Evolutionary conservation across 345 rosid genomes (phyloP).

Genomic region (Ricinus communis): DNA sequence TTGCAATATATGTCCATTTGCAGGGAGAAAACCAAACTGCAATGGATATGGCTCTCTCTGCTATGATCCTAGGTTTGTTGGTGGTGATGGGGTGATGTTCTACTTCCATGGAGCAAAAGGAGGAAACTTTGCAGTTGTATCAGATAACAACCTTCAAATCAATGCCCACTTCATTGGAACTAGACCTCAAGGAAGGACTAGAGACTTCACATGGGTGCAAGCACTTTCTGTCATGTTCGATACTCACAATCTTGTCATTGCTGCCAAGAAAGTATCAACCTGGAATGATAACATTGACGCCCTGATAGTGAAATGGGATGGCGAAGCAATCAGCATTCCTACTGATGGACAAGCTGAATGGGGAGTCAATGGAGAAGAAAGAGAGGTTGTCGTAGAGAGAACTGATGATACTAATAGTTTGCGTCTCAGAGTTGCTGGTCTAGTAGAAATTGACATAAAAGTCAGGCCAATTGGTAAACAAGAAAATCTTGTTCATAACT

Average conservation of each 20-base stretch:
- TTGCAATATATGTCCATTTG: background rate
- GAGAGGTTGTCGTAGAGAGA: slow-evolving; percentile 27
- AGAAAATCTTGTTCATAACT: slow-evolving; percentile 66
- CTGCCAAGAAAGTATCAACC: slow-evolving; percentile 45
- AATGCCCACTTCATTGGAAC: slow-evolving; percentile 71
- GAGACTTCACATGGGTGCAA: slow-evolving; percentile 80
- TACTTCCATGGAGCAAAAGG: slow-evolving; percentile 69
- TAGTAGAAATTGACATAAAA: slow-evolving; percentile 54
- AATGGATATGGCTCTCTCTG: slow-evolving; percentile 62
- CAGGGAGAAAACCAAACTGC: slow-evolving; percentile 35
- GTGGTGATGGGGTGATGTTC: slow-evolving; percentile 84
- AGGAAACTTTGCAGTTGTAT: slow-evolving; percentile 68
- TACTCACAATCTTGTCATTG: slow-evolving; percentile 49
- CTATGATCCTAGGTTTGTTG: slow-evolving; percentile 75
- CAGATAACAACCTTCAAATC: slow-evolving; percentile 61
- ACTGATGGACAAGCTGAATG: slow-evolving; percentile 48
- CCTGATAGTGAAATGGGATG: slow-evolving; percentile 46
- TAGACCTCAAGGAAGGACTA: slow-evolving; percentile 50
- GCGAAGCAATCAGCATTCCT: slow-evolving; percentile 36
- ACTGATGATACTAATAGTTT: slow-evolving; percentile 1
- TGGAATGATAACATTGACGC: slow-evolving; percentile 57
- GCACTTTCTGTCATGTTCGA: slow-evolving; percentile 60
- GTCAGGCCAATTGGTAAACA: slow-evolving; percentile 60
- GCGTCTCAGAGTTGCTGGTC: slow-evolving; percentile 19
- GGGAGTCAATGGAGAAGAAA: slow-evolving; percentile 24